Evolutionary conservation across 2,329 filamentous ascomycete species (phyloP), one percentile per base, ranked within the genome.

Genomic region (Simplicillium aogashimaense): DNA sequence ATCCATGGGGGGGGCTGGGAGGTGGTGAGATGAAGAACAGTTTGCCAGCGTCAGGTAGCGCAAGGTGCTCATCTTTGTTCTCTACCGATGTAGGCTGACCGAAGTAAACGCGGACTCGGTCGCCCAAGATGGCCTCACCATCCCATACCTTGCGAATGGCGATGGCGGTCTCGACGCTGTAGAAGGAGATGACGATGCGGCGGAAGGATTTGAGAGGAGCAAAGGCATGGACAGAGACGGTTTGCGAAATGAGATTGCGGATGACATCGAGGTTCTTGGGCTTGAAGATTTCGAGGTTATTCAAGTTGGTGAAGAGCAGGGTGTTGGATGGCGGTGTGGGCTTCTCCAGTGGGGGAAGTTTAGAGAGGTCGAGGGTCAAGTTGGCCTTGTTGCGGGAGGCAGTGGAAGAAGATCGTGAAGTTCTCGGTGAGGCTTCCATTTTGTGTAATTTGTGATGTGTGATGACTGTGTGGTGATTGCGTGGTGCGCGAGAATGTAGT

Each of bases 241-340:
- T 77, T 37, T 74, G 61, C 53, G 75, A 67, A 58, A 92, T 80
- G 43, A 86, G 76, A 40, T 79, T 72, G 56, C 79, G 81, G 53
- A 90, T 84, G 45, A 74, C 78, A 52, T 83, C 75, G 43, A 90
- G 72, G 61, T 86, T 87, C 46, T 81, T 73, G 14, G 83, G 70
- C 43, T 76, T 70, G 70, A 90, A 92, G 65, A 87, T 79, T 53
- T 83, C 78, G 43, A 71, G 64, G 48, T 86, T 76, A 54, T 80
- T 67, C 44, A 92, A 76, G 65, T 87, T 87, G 53, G 86, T 92
- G 56, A 92, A 82, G 54, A 92, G 77, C 42, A 92, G 78, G 0
- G 86, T 92, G 67, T 92, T 92, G 49, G 82, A 84, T 6, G 84
- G 82, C 40, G 81, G 76, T 18, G 83, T 79, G n/a, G 85, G 84